phyloP scores from a whole-genome alignment of 495 filamentous ascomycete genomes.

The Trichoderma virens region DNA sequence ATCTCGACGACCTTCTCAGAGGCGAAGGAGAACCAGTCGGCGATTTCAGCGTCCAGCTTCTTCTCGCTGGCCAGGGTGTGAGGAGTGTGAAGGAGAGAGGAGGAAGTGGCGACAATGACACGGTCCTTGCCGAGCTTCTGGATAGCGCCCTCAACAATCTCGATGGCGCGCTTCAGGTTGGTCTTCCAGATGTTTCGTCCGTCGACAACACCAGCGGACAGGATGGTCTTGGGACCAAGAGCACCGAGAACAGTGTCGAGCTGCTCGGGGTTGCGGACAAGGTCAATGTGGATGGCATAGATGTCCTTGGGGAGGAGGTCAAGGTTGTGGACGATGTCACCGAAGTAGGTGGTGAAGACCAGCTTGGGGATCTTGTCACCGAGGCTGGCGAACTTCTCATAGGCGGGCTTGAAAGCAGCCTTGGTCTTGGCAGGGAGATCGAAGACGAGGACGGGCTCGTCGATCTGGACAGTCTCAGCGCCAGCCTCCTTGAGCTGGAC shows the following conservation, averaged over 20 bases:
- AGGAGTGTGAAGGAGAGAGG: constrained; percentile 93
- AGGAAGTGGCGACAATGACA: constrained; percentile 92
- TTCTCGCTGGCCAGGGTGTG: constrained; percentile 98
- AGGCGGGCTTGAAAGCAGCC: constrained; percentile 95
- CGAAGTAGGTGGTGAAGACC: constrained; percentile 92
- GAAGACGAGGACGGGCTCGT: constrained; percentile 92
- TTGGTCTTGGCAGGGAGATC: constrained; percentile 82
- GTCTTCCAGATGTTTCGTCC: constrained; percentile 99
- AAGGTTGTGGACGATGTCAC: constrained; percentile 98
- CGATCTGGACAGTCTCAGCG: constrained; percentile 92
- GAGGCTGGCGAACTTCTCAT: constrained; percentile 73
- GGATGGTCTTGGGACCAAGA: constrained; percentile 75
- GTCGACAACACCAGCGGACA: constrained; percentile 93
- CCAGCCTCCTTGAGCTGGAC: constrained; percentile 88
- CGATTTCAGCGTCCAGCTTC: constrained; percentile 84
- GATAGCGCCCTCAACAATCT: constrained; percentile 76
- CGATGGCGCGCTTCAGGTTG: constrained; percentile 86
- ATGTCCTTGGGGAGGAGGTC: constrained; percentile 69
- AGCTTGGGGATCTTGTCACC: constrained; percentile 74
- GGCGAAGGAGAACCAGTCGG: constrained; percentile 98
- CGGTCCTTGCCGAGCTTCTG: constrained; percentile 93
- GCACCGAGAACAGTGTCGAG: constrained; percentile 68
- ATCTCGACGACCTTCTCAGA: constrained; percentile 89
- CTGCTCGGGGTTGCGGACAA: constrained; percentile 96
- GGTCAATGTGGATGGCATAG: constrained; percentile 84